A percentile compares a stretch with the other conserved stretches of the same genome.
phyloP scores from a whole-genome alignment of 495 filamentous ascomycete genomes.

The Penicillium ucsense region DNA sequence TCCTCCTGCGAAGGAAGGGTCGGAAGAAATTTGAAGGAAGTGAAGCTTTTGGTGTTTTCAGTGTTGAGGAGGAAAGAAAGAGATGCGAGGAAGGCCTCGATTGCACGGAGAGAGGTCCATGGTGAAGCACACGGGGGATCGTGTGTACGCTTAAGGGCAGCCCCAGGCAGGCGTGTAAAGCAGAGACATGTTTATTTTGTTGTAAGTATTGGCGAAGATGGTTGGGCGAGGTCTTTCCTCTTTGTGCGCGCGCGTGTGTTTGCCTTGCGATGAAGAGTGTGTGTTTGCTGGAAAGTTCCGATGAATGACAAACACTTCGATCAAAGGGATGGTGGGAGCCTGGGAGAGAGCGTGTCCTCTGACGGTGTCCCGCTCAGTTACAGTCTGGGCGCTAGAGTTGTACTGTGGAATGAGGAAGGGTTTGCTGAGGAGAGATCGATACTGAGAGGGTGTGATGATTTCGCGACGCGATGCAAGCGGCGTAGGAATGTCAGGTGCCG shows the following conservation, averaged over 20 bases:
- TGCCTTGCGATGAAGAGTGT: too few species aligned
- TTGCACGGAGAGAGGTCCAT: constrained; percentile 24
- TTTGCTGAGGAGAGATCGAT: too few species aligned
- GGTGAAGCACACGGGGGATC: constrained; percentile 18
- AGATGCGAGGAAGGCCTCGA: constrained; percentile 31
- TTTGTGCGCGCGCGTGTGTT: background rate
- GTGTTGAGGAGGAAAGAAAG: background rate
- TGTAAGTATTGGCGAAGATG: background rate
- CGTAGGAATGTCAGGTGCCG: constrained; percentile 8
- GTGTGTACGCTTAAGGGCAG: constrained; percentile 21
- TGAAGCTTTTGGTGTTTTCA: too few species aligned
- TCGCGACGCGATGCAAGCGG: constrained; percentile 19
- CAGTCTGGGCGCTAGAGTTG: background rate
- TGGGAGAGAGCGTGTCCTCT: too few species aligned
- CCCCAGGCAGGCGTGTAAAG: constrained; percentile 13
- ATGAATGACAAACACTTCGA: too few species aligned
- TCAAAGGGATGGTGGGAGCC: too few species aligned
- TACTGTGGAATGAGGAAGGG: too few species aligned
- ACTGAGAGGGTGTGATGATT: constrained; percentile 1
- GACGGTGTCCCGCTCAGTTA: background rate
- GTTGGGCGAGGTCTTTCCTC: background rate
- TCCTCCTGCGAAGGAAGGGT: too few species aligned
- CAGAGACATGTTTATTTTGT: constrained; percentile 19
- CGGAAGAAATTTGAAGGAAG: too few species aligned
- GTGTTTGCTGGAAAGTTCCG: too few species aligned